Percentiles rank a stretch among this genome's conserved stretches.
Evolutionary conservation across 2,329 filamentous ascomycete species (phyloP).

Genomic region (Neofusicoccum laricinum): DNA sequence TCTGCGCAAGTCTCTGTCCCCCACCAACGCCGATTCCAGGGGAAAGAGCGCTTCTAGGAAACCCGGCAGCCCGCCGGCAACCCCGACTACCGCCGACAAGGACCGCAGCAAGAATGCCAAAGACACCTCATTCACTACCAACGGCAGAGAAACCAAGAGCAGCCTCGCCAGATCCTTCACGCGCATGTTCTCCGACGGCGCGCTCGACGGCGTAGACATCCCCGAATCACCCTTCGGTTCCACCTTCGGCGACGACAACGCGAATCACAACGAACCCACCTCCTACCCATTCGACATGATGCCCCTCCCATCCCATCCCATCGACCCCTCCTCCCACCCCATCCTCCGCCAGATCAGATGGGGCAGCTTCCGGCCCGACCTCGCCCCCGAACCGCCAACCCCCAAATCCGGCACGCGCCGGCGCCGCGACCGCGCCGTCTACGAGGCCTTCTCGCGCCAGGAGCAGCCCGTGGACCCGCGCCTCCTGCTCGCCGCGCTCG

Average conservation of each 20-base stretch:
- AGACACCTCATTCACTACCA: not conserved
- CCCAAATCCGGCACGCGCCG: not conserved
- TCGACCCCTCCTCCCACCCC: not conserved
- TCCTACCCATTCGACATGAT: not conserved
- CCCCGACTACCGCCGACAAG: not conserved
- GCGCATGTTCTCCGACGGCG: constrained; percentile 7
- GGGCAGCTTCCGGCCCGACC: not conserved
- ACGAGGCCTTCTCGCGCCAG: not conserved
- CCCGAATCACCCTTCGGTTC: constrained; percentile 11
- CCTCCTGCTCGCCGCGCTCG: not conserved
- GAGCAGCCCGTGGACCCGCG: not conserved
- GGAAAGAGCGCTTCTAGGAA: not conserved
- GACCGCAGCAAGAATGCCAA: not conserved
- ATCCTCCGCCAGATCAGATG: constrained; percentile 1
- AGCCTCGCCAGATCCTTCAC: not conserved
- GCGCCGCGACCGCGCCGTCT: constrained; percentile 11
- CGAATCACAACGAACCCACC: not conserved
- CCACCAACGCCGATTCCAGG: not conserved
- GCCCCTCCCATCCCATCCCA: not conserved
- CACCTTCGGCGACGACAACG: not conserved
- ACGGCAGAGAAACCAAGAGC: not conserved
- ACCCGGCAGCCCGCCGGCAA: not conserved
- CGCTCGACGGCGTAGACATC: not conserved
- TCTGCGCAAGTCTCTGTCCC: not conserved
- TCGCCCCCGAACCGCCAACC: too few relatives aligned